Evolutionary conservation across 139 green algal genomes (phyloP).

Genomic region (Volvox reticuliferus): DNA sequence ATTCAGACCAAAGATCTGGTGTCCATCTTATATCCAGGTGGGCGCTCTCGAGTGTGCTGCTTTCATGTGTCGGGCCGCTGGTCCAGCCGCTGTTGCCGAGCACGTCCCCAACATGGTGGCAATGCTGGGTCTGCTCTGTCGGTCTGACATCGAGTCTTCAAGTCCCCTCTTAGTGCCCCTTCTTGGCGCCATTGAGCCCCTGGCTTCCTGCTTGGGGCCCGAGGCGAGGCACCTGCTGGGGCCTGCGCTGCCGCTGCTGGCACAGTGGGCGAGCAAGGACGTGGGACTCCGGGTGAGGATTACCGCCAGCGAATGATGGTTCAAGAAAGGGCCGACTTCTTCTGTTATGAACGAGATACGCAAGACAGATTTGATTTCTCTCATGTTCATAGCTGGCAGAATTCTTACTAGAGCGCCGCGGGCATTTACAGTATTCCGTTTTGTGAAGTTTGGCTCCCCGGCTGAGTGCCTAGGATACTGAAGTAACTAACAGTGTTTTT

Average conservation of each 20-base stretch:
- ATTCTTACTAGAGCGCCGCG: too few species aligned
- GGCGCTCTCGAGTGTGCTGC: conserved; percentile 31
- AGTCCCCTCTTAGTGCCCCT: conserved; percentile 34
- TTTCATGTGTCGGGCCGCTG: conserved; percentile 17
- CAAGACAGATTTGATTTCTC: too few species aligned
- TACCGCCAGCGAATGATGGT: too few species aligned
- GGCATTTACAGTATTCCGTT: too few species aligned
- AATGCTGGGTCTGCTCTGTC: not conserved
- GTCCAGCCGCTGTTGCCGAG: not conserved
- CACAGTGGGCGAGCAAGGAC: conserved; percentile 1
- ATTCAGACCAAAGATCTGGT: too few species aligned
- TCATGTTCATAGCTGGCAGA: too few species aligned
- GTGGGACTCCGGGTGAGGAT: conserved; percentile 12
- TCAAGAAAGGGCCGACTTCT: too few species aligned
- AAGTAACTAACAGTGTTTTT: too few species aligned
- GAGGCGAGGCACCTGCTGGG: not conserved
- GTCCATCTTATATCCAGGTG: too few species aligned
- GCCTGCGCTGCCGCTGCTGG: conserved; percentile 25
- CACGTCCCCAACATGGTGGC: conserved; percentile 13
- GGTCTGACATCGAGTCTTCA: not conserved
- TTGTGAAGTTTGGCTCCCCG: too few species aligned
- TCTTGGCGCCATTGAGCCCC: conserved; percentile 9
- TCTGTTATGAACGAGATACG: too few species aligned
- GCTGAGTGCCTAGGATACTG: too few species aligned
- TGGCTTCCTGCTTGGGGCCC: not conserved